phyloP scores from a whole-genome alignment of 495 filamentous ascomycete species.

The Tuber melanosporum region DNA sequence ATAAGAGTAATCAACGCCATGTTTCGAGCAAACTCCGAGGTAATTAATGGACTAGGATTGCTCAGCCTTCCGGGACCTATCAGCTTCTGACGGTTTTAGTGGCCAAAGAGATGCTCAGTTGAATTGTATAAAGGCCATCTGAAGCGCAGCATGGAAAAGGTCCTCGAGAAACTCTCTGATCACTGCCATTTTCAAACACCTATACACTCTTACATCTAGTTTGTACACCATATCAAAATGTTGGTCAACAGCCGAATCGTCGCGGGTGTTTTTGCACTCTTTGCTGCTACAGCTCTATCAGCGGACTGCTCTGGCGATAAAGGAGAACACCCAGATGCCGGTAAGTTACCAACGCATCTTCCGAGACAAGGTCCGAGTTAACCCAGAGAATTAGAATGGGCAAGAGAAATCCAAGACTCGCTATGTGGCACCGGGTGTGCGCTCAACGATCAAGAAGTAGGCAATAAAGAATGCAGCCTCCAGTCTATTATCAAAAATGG shows the following conservation, averaged over 20 bases:
- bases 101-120: background rate
- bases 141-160: background rate
- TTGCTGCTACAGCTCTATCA: background rate
- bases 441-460: background rate
- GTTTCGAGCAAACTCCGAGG: background rate
- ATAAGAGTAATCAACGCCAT: background rate
- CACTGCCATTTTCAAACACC: background rate
- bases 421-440: background rate
- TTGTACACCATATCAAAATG: background rate
- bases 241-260: background rate
- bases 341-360: background rate
- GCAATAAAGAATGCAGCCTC: background rate
- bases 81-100: background rate
- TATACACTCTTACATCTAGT: background rate
- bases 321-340: background rate
- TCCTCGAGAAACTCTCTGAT: background rate
- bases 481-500: background rate
- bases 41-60: background rate
- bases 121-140: background rate
- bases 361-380: background rate
- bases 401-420: background rate
- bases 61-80: background rate
- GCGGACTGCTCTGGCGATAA: background rate
- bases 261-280: background rate
- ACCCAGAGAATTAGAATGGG: background rate